Conservation (phyloP, 306 rosid genomes). For the Vicia villosa region DNA sequence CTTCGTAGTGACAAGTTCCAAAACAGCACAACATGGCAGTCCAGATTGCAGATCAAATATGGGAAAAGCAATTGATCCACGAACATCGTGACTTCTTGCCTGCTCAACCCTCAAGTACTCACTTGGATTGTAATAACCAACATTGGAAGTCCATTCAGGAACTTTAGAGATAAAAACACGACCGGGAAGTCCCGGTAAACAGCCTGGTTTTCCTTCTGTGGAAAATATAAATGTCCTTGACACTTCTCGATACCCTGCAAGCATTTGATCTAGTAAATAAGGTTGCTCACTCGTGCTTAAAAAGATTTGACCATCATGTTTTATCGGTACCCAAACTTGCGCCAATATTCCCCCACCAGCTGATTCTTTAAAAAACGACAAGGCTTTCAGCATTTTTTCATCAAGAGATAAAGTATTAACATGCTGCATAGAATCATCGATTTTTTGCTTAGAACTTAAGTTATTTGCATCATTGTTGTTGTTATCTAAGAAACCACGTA, state of each 20-base stretch:
- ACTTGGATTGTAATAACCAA: slow-evolving; percentile 60
- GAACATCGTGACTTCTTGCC: slow-evolving; percentile 69
- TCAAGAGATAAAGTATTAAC: slow-evolving; percentile 57
- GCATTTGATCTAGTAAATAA: slow-evolving; percentile 77
- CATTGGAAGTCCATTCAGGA: slow-evolving; percentile 93
- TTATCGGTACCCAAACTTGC: slow-evolving; percentile 90
- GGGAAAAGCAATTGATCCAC: slow-evolving; percentile 83
- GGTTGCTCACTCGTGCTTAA: slow-evolving; percentile 92
- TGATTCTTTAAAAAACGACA: slow-evolving; percentile 77
- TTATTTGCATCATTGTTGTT: slow-evolving; percentile 40
- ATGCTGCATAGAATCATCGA: slow-evolving; percentile 39
- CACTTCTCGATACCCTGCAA: slow-evolving; percentile 85
- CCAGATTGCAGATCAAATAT: slow-evolving; percentile 51
- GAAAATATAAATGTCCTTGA: slow-evolving; percentile 72
- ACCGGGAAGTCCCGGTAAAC: slow-evolving; percentile 78
- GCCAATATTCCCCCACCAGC: slow-evolving; percentile 80
- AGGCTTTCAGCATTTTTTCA: slow-evolving; percentile 80
- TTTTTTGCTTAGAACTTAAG: slow-evolving; percentile 40
- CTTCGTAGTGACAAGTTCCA: slow-evolving; percentile 80
- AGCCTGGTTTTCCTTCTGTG: slow-evolving; percentile 53
- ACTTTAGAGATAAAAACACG: slow-evolving; percentile 77
- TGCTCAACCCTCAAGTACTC: slow-evolving; percentile 79
- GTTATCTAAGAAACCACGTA: slow-evolving; percentile 42
- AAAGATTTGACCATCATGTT: slow-evolving; percentile 55
- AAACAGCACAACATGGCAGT: slow-evolving; percentile 68